phyloP scores from a whole-genome alignment of 2,329 filamentous ascomycete genomes.

The Aspergillus pseudoglaucus region DNA sequence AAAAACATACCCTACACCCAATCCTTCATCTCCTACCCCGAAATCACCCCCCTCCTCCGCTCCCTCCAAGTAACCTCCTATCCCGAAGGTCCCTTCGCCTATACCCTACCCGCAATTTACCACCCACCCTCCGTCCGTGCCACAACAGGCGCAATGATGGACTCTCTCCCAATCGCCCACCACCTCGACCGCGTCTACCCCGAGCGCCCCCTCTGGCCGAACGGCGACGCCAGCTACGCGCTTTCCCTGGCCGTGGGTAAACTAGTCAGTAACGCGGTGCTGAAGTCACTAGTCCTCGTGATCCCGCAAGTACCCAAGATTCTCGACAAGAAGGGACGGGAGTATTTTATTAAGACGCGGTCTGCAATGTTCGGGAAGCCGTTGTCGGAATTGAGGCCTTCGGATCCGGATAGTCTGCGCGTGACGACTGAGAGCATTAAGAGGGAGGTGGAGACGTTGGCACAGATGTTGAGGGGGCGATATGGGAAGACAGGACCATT shows the following conservation, averaged over 20 bases:
- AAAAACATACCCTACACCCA: slow-evolving; percentile 22
- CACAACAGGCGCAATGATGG: slow-evolving; percentile 23
- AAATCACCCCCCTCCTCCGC: slow-evolving; percentile 22
- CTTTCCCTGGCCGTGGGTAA: slow-evolving; percentile 18
- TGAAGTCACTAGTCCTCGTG: slow-evolving; percentile 8
- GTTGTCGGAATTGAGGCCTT: slow-evolving; percentile 22
- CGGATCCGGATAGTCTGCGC: slow-evolving; percentile 13
- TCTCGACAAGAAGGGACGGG: slow-evolving; percentile 22
- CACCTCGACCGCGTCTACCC: slow-evolving; percentile 27
- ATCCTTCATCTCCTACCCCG: slow-evolving; percentile 21
- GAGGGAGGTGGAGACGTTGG: slow-evolving; percentile 14
- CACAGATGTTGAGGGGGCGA: slow-evolving; percentile 22
- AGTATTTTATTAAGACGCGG: slow-evolving; percentile 27
- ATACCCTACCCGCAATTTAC: slow-evolving; percentile 29
- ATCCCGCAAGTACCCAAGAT: slow-evolving; percentile 17
- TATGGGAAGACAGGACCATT: slow-evolving; percentile 27
- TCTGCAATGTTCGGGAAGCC: slow-evolving; percentile 20
- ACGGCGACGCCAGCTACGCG: slow-evolving; percentile 27
- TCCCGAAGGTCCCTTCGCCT: slow-evolving; percentile 8
- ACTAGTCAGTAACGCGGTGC: slow-evolving; percentile 4
- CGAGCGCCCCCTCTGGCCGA: slow-evolving; percentile 25
- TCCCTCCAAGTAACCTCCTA: slow-evolving; percentile 17
- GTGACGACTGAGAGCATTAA: slow-evolving; percentile 13
- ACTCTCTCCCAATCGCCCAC: slow-evolving; percentile 26
- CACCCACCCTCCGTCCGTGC: slow-evolving; percentile 20